Percentiles rank a stretch among this genome's conserved stretches.
Conservation (phyloP, 202 grass and related monocot genomes). For the Hordeum pubiflorum region DNA sequence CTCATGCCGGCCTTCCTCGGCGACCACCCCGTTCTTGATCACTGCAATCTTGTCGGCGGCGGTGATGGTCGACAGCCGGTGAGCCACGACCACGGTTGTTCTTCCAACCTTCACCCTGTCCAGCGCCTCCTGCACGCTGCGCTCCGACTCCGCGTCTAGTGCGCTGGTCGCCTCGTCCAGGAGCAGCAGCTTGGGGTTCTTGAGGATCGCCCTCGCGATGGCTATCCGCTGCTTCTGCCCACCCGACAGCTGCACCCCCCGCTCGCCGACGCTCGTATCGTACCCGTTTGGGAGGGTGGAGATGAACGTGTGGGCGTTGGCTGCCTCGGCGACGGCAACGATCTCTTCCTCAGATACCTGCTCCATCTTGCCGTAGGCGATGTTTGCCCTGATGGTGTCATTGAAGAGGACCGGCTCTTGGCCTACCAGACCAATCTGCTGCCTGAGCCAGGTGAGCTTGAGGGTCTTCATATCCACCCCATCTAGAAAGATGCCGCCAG, state of each 20-base stretch:
- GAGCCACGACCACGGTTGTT: slow-evolving; percentile 56
- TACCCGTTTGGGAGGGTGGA: slow-evolving; percentile 50
- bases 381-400: slow-evolving; percentile 63
- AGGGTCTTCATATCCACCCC: slow-evolving; percentile 43
- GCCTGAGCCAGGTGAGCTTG: slow-evolving; percentile 67
- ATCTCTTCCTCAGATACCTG: slow-evolving; percentile 62
- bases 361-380: slow-evolving; percentile 58
- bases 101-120: slow-evolving; percentile 67
- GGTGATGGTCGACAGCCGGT: slow-evolving; percentile 57
- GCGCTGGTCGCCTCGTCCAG: slow-evolving; percentile 82
- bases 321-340: slow-evolving; percentile 5
- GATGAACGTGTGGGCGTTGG: slow-evolving; percentile 59
- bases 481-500: slow-evolving; percentile 55
- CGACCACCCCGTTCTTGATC: slow-evolving; percentile 55
- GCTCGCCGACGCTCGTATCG: slow-evolving; percentile 72
- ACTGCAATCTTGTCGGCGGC: slow-evolving; percentile 49
- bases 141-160: slow-evolving; percentile 75
- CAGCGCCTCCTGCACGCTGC: slow-evolving; percentile 59
- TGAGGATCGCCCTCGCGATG: slow-evolving; percentile 85
- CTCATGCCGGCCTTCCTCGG: slow-evolving; percentile 36
- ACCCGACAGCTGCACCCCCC: slow-evolving; percentile 81
- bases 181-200: slow-evolving; percentile 71
- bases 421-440: slow-evolving; percentile 64
- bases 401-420: slow-evolving; percentile 79
- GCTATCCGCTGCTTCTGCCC: slow-evolving; percentile 96